These are phyloP conservation scores for Sparassis latifolia DNA, from an alignment of 1,284 basidiomycete genomes.

Conservation along the genomic window DNA sequence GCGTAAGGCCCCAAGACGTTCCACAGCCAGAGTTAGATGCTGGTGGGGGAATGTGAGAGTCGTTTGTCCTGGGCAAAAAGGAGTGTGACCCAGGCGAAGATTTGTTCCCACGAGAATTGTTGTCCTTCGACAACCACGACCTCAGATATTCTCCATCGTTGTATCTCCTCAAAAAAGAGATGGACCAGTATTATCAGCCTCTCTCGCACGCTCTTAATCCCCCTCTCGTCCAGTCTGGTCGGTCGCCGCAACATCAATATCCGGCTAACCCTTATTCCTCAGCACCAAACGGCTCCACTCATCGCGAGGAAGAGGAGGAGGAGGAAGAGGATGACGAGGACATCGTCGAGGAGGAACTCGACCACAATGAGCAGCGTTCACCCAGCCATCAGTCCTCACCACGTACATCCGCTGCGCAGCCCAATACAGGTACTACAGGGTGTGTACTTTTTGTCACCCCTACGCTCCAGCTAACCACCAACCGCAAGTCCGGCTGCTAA, in stretches of 20 bases:
- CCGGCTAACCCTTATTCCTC: conserved; percentile 20
- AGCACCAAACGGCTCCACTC: conserved; percentile 21
- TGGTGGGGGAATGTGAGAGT: neutral
- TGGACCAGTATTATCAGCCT: conserved; percentile 76
- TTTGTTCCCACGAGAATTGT: conserved; percentile 24
- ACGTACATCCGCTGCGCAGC: conserved; percentile 16
- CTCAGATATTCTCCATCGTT: conserved; percentile 22
- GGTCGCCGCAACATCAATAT: conserved; percentile 21
- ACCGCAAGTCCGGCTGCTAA: conserved; percentile 15
- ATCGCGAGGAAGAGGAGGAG: conserved; percentile 45
- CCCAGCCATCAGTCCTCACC: conserved; percentile 25
- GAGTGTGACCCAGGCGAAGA: conserved; percentile 1
- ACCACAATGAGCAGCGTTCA: conserved; percentile 29
- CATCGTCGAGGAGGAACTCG: conserved; percentile 61
- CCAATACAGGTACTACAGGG: conserved; percentile 23
- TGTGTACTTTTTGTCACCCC: conserved; percentile 21
- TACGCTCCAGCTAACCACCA: conserved; percentile 7
- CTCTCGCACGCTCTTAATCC: conserved; percentile 71
- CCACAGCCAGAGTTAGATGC: no score
- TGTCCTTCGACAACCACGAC: conserved; percentile 20
- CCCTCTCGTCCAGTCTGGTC: conserved; percentile 28
- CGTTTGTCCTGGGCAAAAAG: neutral
- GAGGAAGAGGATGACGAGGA: conserved; percentile 64
- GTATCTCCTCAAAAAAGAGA: conserved; percentile 27
- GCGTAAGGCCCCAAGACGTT: no score